Conservation (phyloP, 2,329 filamentous ascomycete genomes). For the Verticillium klebahnii region DNA sequence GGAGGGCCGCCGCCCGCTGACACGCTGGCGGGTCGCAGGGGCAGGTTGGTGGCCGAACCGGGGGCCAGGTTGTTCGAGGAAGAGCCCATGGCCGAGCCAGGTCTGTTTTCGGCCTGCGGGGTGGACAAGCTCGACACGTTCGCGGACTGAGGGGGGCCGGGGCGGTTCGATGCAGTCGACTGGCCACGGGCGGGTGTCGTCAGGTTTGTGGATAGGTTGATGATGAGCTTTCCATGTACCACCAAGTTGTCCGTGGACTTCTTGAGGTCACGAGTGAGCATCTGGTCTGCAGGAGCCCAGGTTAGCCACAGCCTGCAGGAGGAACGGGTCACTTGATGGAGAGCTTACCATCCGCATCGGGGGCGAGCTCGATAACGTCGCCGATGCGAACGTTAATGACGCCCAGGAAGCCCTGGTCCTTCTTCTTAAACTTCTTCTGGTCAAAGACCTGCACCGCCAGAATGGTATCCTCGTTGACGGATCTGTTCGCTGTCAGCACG, state of each 20-base stretch:
- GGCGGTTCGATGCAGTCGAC: slow-evolving; percentile 38
- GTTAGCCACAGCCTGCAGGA: slow-evolving; percentile 9
- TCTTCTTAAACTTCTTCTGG: slow-evolving; percentile 99
- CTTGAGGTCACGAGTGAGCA: slow-evolving; percentile 95
- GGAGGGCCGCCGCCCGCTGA: not conserved
- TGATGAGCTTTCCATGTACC: slow-evolving; percentile 94
- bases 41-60: slow-evolving; percentile 34
- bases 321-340: not conserved
- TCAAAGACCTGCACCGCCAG: slow-evolving; percentile 98
- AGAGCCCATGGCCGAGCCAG: slow-evolving; percentile 48
- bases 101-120: slow-evolving; percentile 41
- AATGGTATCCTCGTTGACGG: slow-evolving; percentile 91
- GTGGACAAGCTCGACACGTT: slow-evolving; percentile 38
- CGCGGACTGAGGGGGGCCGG: slow-evolving; percentile 36
- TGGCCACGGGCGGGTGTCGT: slow-evolving; percentile 58
- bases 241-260: slow-evolving; percentile 98
- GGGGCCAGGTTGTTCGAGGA: slow-evolving; percentile 32
- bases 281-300: slow-evolving; percentile 67
- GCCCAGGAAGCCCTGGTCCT: slow-evolving; percentile 97
- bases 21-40: slow-evolving; percentile 44
- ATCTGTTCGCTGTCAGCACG: slow-evolving; percentile 44
- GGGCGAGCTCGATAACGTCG: slow-evolving; percentile 85
- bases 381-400: slow-evolving; percentile 97
- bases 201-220: slow-evolving; percentile 93
- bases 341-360: slow-evolving; percentile 80